Evolutionary conservation across 768 basidiomycete species (phyloP).

Genomic region (Leucocoprinus birnbaumii): DNA sequence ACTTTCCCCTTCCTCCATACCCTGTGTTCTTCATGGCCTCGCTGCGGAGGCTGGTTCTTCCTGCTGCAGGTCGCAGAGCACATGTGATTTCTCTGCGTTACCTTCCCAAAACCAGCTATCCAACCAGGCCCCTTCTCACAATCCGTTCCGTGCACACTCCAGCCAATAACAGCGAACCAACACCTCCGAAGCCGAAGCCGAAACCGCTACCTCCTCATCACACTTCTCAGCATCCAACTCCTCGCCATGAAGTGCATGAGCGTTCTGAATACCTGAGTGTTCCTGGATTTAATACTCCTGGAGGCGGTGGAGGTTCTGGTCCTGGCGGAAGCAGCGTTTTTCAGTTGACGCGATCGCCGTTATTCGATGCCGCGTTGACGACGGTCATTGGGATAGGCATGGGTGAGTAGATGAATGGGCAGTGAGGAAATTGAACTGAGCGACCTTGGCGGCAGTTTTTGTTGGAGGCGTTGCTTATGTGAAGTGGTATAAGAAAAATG

Average conservation of each 20-base stretch:
- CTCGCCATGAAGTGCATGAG: conserved; percentile 41
- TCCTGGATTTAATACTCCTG: conserved; percentile 43
- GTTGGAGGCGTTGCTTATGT: conserved; percentile 71
- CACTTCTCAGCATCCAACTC: conserved; percentile 15
- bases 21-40: background rate
- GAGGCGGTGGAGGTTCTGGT: conserved; percentile 28
- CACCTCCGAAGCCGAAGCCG: conserved; percentile 11
- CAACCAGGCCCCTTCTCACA: background rate
- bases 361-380: conserved; percentile 54
- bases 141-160: conserved; percentile 5
- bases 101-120: background rate
- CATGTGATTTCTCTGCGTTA: background rate
- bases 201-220: background rate
- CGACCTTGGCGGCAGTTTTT: conserved; percentile 45
- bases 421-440: background rate
- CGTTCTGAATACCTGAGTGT: conserved; percentile 32
- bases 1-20: background rate
- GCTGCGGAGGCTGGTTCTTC: conserved; percentile 4
- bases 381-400: conserved; percentile 60
- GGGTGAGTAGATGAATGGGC: conserved; percentile 32
- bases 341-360: conserved; percentile 37
- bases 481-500: conserved; percentile 80
- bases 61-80: background rate
- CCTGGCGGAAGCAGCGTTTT: conserved; percentile 29
- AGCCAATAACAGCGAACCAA: background rate